These are phyloP conservation scores for Debaryomyces tyrocola DNA, from an alignment of 805 yeast species.

Conservation along the genomic window DNA sequence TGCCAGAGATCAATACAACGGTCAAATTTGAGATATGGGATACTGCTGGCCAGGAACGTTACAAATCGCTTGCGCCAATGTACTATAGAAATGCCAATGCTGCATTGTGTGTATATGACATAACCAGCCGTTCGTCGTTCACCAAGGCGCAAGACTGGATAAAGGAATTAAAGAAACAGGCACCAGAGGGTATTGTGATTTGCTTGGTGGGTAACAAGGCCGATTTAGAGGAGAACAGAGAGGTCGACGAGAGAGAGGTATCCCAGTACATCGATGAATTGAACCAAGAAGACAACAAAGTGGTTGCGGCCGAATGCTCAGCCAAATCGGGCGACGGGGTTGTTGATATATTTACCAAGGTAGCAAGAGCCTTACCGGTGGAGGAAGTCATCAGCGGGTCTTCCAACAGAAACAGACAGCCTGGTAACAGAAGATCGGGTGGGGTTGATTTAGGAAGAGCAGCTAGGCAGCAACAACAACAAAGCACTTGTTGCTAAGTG, in stretches of 20 bases:
- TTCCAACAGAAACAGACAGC: constrained; percentile 23
- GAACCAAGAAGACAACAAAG: constrained; percentile 47
- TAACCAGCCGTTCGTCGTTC: constrained; percentile 66
- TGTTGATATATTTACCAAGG: constrained; percentile 37
- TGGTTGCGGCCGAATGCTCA: constrained; percentile 41
- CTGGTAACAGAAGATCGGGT: constrained; percentile 25
- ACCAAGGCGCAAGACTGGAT: constrained; percentile 76
- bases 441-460: constrained; percentile 38
- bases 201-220: constrained; percentile 80
- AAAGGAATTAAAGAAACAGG: constrained; percentile 79
- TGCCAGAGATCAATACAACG: constrained; percentile 50
- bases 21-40: constrained; percentile 84
- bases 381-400: constrained; percentile 33
- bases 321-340: constrained; percentile 47
- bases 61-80: constrained; percentile 46
- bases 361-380: constrained; percentile 43
- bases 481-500: constrained; percentile 26
- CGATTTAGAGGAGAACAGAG: constrained; percentile 56
- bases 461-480: constrained; percentile 23
- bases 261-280: constrained; percentile 41
- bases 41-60: constrained; percentile 85
- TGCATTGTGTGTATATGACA: constrained; percentile 76
- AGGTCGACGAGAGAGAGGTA: constrained; percentile 44
- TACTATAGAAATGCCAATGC: constrained; percentile 57
- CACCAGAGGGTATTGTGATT: constrained; percentile 69